Evolutionary conservation across 495 filamentous ascomycete species (phyloP).

Genomic region (Trichoderma virens): DNA sequence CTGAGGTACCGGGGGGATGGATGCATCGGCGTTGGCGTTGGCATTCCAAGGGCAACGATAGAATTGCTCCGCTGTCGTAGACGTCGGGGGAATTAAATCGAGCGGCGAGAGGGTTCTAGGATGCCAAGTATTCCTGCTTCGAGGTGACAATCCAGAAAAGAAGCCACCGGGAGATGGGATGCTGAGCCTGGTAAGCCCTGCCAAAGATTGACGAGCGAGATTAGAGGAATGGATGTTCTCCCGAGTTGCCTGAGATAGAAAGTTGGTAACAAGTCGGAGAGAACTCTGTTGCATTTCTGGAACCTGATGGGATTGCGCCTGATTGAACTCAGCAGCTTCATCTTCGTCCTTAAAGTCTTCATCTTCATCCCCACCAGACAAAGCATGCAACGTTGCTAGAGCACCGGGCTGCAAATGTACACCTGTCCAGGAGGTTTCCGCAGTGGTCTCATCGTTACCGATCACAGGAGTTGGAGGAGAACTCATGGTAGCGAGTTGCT

Average conservation of each 20-base stretch:
- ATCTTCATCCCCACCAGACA: slow-evolving; percentile 45
- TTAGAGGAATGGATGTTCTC: slow-evolving; percentile 24
- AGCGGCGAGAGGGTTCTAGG: slow-evolving; percentile 36
- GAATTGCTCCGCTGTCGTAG: slow-evolving; percentile 74
- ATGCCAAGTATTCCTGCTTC: slow-evolving; percentile 72
- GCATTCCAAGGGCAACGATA: slow-evolving; percentile 69
- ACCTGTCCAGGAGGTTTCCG: slow-evolving; percentile 45
- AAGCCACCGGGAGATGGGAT: slow-evolving; percentile 88
- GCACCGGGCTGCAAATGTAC: slow-evolving; percentile 74
- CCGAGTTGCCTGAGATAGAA: slow-evolving; percentile 12
- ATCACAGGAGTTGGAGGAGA: slow-evolving; percentile 74
- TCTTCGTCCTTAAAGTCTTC: slow-evolving; percentile 43
- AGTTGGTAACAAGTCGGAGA: slow-evolving; percentile 30
- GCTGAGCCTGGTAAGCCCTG: slow-evolving; percentile 58
- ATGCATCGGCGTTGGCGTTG: slow-evolving; percentile 14
- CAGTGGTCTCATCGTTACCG: slow-evolving; percentile 32
- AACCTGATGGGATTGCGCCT: slow-evolving; percentile 21
- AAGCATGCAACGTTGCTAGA: slow-evolving; percentile 66
- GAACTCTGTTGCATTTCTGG: slow-evolving; percentile 32
- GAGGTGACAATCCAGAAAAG: slow-evolving; percentile 70
- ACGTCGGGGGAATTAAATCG: slow-evolving; percentile 52
- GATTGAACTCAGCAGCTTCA: slow-evolving; percentile 42
- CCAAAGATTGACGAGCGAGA: slow-evolving; percentile 38
- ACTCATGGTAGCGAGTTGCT: slow-evolving; percentile 71
- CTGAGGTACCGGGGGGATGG: slow-evolving; percentile 26